Evolutionary conservation across 352 stramenopile genomes (phyloP), one percentile per base, ranked within the genome.

Genomic region (Pythium scleroteichum): DNA sequence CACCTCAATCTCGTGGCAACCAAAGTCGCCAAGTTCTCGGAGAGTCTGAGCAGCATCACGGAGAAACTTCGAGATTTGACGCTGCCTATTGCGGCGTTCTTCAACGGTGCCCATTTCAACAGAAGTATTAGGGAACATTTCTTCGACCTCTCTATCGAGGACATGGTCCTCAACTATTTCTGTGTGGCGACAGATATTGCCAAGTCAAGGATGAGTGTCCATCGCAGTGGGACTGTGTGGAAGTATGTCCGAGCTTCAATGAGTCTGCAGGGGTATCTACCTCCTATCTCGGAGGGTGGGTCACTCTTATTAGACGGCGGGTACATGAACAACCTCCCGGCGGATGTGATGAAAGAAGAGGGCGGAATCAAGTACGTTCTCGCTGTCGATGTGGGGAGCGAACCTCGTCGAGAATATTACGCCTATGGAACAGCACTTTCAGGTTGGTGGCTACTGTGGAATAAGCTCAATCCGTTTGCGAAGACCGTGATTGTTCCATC

Each of bases 281-380:
- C 90, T 52, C 90, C 90, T 2, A 94, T 97, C 33, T 92, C 85
- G 1, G 90, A 97, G 49, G 76, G 93, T 33, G 88, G 88, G 5
- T 94, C 85, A 7, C 68, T 97, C 33, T 69, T 98, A 8, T 48
- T 96, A 20, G 93, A 98, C 39, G 93, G 93, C 19, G 91, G 90
- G 0, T 98, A 98, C 68, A 93, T 97, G 71, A 97, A 98, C 73
- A 97, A 98, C 56, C 67, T 98, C 12, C 92, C 93, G 3, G 91
- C 85, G 1, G 90, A 98, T 63, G 80, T 98, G 29, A 97, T 98
- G 78, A 87, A 91, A 54, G 83, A 94, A 38, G 82, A 96, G 64
- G 79, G 85, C 4, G 87, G 87, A 8, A 92, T 96, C 53, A 89
- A 92, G 57, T 94, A 92, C 51, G 88, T 97, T 41, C 76, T 98